phyloP scores from a whole-genome alignment of 1,284 basidiomycete species.

The Calocybe gambosa region DNA sequence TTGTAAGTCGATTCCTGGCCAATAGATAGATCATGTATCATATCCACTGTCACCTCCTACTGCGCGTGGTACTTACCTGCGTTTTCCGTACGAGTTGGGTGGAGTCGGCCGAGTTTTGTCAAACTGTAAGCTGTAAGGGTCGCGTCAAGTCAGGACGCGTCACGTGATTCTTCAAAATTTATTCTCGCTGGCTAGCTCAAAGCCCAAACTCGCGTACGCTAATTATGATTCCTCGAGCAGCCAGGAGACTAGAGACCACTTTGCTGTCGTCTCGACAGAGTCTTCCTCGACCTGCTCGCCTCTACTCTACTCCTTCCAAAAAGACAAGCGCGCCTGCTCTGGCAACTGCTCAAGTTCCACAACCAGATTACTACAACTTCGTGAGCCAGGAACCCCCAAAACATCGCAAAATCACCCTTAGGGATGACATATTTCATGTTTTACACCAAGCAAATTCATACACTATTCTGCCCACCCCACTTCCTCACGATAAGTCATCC shows the following conservation, averaged over 20 bases:
- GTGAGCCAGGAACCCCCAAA: conserved; percentile 22
- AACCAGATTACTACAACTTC: conserved; percentile 35
- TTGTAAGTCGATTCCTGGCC: too few relatives aligned
- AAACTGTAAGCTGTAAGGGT: too few relatives aligned
- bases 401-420: conserved; percentile 10
- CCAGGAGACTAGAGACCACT: conserved; percentile 49
- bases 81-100: too few relatives aligned
- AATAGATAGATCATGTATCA: too few relatives aligned
- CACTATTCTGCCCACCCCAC: conserved; percentile 59
- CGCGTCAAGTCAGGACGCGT: too few relatives aligned
- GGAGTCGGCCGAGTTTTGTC: too few relatives aligned
- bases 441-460: conserved; percentile 41
- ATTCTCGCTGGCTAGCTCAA: too few relatives aligned
- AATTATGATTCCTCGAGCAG: conserved; percentile 41
- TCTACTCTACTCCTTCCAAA: conserved; percentile 58
- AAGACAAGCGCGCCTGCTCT: conserved; percentile 44
- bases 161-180: too few relatives aligned
- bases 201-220: neutral
- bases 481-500: conserved; percentile 37
- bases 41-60: too few relatives aligned
- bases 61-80: too few relatives aligned
- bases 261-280: conserved; percentile 59
- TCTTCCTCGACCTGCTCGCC: conserved; percentile 61
- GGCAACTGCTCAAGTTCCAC: conserved; percentile 34
- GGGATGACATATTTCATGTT: conserved; percentile 30